These are phyloP conservation scores for Cladobotryum protrusum DNA, from an alignment of 2,329 filamentous ascomycete species.

Conservation along the genomic window DNA sequence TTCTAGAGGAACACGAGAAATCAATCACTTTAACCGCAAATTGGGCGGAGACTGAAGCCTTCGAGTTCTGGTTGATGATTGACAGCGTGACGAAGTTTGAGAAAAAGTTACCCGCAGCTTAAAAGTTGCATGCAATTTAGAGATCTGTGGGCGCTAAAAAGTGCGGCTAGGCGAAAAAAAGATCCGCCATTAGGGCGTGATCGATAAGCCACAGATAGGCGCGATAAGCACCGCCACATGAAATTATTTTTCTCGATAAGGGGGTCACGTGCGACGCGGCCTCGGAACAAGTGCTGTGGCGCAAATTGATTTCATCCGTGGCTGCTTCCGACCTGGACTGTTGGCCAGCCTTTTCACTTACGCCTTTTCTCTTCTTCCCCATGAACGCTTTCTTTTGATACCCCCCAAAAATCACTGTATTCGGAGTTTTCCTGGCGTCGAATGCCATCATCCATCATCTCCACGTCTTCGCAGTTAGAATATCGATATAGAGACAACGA, in stretches of 20 bases:
- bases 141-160: conserved; percentile 29
- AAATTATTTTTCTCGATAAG: neutral
- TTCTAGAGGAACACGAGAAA: conserved; percentile 67
- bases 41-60: conserved; percentile 98
- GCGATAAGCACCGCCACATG: conserved; percentile 5
- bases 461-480: neutral
- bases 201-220: neutral
- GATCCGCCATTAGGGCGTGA: conserved; percentile 18
- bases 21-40: conserved; percentile 99
- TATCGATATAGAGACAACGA: neutral
- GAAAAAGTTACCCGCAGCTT: conserved; percentile 22
- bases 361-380: neutral
- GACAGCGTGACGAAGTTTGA: conserved; percentile 19
- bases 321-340: neutral
- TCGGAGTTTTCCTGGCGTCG: neutral
- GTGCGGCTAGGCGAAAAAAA: conserved; percentile 20
- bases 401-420: neutral
- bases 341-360: conserved; percentile 1
- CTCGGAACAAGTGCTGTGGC: neutral
- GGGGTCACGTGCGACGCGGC: neutral
- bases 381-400: neutral
- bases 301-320: neutral
- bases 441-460: neutral
- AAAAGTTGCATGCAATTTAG: conserved; percentile 24
- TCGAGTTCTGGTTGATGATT: conserved; percentile 63